Base-by-base conservation (phyloP, 78 protist species). In the Chrysochromulina parva region DNA sequence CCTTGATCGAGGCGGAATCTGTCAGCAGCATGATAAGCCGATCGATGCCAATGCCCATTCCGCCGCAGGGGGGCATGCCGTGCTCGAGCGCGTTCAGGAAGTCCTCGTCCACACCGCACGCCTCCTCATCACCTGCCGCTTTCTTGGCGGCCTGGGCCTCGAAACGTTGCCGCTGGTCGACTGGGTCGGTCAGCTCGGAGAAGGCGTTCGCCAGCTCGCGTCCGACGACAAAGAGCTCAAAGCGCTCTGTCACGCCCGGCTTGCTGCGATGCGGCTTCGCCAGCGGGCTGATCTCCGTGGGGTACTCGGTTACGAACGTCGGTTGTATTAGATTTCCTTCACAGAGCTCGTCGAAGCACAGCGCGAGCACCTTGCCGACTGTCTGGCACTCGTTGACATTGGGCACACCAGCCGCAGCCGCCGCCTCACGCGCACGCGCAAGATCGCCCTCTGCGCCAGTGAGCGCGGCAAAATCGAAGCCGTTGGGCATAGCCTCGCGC, bases 151-250 rank as follows among this genome's bases (percentile, higher is more conserved):
- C 88, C 86, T 78, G 86, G 62, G 62, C 62, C 86, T 78, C 86
- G 13, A 92, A 91, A 17, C 94, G 88, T 13, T 26, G 60, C 38
- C 95, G 69, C 90, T 95, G 96, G 84, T 92, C 93, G n/a, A 95
- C 38, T 55, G 96, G 96, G 90, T 93, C 90, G 47, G 94, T 95
- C 67, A 95, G 90, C 90, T 95, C 96, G 16, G 96, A 92, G 81
- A 92, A 95, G 58, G 93, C 94, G 88, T 95, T 95, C 28, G 85
- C 85, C 5, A 91, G 62, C 88, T 95, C 96, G 71, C 89, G 80
- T n/a, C 94, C 87, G 60, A 82, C 86, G 53, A 52, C 53, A 82
- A 95, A 91, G 17, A 95, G 93, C 90, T 95, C 96, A 78, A 95
- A 95, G 22, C 96, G 74, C 74, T 65, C 90, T 9, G 81, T 65